A percentile compares a stretch with the other conserved stretches of the same genome.
Conservation (phyloP, 495 filamentous ascomycete species). For the Lindgomyces ingoldianus region DNA sequence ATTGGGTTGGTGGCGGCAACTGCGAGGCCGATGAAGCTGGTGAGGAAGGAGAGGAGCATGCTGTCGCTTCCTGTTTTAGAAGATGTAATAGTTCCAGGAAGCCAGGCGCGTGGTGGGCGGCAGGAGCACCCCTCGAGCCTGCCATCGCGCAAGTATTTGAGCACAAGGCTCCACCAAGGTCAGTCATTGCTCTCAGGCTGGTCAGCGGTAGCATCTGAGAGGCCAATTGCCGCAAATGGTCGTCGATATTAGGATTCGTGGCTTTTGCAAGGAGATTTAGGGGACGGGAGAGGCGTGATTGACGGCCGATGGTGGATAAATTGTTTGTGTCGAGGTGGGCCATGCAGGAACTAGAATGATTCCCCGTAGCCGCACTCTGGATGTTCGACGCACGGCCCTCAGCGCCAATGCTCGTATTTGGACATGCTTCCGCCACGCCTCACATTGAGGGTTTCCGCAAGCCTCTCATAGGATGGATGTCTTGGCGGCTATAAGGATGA, state of each 20-base stretch:
- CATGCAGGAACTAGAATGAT: constrained; percentile 5
- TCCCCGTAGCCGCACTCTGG: constrained; percentile 19
- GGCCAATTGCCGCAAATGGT: constrained; percentile 22
- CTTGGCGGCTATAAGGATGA: neutral
- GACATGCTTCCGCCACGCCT: constrained; percentile 9
- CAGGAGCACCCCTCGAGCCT: neutral
- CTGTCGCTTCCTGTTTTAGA: neutral
- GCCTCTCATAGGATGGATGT: neutral
- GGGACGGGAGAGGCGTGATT: neutral
- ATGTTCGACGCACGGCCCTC: constrained; percentile 2
- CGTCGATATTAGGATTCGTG: constrained; percentile 7
- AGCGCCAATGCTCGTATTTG: constrained; percentile 10
- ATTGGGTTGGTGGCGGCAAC: constrained; percentile 6
- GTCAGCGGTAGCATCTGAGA: neutral
- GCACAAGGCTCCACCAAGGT: neutral
- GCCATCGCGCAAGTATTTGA: constrained; percentile 4
- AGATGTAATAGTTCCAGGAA: neutral
- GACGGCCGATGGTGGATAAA: constrained; percentile 11
- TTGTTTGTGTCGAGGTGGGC: neutral
- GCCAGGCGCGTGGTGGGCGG: neutral
- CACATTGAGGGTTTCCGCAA: neutral
- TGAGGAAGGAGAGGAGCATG: constrained; percentile 3
- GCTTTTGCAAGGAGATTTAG: neutral
- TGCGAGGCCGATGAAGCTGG: neutral
- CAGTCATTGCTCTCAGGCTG: neutral